A percentile compares a stretch with the other conserved stretches of the same genome.
These are phyloP conservation scores for Solanum ossicruentum DNA, from an alignment of 257 asterid species.

Conservation along the genomic window DNA sequence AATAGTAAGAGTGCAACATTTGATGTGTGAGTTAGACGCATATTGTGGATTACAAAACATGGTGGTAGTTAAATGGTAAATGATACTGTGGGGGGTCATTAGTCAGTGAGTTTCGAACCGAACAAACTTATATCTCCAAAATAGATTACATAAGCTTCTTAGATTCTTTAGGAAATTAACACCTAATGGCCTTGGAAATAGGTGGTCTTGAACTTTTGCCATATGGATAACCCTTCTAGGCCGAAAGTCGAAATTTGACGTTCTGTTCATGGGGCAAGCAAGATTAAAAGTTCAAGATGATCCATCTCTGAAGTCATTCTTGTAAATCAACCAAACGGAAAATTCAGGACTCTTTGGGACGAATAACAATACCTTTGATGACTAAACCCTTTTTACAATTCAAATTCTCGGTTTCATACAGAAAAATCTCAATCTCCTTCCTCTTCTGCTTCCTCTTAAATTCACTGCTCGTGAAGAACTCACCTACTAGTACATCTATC, in stretches of 20 bases:
- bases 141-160: background rate
- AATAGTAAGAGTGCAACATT: background rate
- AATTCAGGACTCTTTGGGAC: background rate
- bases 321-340: background rate
- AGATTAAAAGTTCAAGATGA: background rate
- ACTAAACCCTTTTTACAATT: background rate
- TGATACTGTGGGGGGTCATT: background rate
- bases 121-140: background rate
- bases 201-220: background rate
- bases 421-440: background rate
- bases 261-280: background rate
- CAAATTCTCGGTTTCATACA: background rate
- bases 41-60: background rate
- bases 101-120: background rate
- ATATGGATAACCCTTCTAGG: background rate
- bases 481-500: background rate
- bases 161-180: background rate
- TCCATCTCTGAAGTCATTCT: background rate
- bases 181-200: background rate
- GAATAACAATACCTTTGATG: background rate
- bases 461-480: background rate
- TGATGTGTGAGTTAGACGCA: background rate
- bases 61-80: background rate
- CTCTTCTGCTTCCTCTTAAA: background rate
- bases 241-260: background rate